Percentiles rank a stretch among this genome's conserved stretches.
These are phyloP conservation scores for Syncephalis plumigaleata DNA, from an alignment of 371 early-diverging fungal genomes.

Conservation along the genomic window DNA sequence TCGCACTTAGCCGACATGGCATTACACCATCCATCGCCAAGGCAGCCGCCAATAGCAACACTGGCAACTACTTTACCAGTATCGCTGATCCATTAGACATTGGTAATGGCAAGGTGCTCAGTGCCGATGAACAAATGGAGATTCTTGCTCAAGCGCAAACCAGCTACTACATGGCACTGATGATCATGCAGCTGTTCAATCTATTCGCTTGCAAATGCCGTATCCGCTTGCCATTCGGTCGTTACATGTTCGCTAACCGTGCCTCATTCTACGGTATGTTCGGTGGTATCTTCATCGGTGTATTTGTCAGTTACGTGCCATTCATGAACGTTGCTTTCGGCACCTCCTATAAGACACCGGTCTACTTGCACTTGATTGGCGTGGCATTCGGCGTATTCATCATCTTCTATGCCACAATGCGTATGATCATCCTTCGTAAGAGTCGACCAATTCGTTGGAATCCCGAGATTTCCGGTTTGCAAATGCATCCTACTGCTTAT, in stretches of 20 bases:
- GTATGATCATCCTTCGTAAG: conserved; percentile 35
- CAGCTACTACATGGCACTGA: conserved; percentile 54
- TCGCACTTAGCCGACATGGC: conserved; percentile 30
- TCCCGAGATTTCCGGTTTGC: conserved; percentile 62
- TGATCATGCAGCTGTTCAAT: conserved; percentile 83
- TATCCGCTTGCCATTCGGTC: conserved; percentile 53
- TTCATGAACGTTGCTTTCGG: conserved; percentile 55
- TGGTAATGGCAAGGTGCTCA: conserved; percentile 16
- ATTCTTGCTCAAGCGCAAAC: conserved; percentile 53
- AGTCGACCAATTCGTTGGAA: conserved; percentile 37
- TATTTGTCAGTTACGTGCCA: conserved; percentile 65
- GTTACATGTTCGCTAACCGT: conserved; percentile 64
- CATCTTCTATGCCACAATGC: conserved; percentile 46
- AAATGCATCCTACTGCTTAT: conserved; percentile 37
- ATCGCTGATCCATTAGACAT: conserved; percentile 22
- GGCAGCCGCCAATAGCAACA: not conserved
- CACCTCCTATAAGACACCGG: conserved; percentile 35
- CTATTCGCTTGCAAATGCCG: conserved; percentile 80
- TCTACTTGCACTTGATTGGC: conserved; percentile 43
- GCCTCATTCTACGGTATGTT: conserved; percentile 42
- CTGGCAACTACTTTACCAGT: conserved; percentile 23
- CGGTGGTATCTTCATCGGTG: conserved; percentile 37
- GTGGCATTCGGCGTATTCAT: conserved; percentile 59
- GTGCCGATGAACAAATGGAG: conserved; percentile 26
- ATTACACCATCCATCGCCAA: conserved; percentile 10